Base-by-base conservation (phyloP, 2,329 filamentous ascomycete species). In the Zymoseptoria ardabiliae region DNA sequence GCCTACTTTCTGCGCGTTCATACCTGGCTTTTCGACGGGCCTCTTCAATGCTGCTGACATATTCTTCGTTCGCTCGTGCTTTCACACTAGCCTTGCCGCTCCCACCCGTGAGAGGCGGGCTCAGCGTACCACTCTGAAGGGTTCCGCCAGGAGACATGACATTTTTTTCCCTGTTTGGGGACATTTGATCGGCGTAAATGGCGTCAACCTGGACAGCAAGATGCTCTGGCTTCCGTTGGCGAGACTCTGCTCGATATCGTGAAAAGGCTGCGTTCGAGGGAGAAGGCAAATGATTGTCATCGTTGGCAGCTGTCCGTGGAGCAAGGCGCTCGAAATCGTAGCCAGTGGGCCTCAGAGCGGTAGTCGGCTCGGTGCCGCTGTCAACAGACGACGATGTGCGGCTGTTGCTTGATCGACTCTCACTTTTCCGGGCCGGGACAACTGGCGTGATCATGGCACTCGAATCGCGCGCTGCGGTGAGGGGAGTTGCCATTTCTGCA, bases 41-140 rank as follows among this genome's bases (percentile, higher is more conserved):
- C 55, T 90, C 83, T 35, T 96, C 91, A 1, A 96, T 76, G 70
- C 90, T 94, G 74, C 86, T 90, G 64, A 96, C 92, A 70, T 94
- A 95, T 63, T 92, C 86, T 66, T 95, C 89, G 41, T 90, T 82
- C 64, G 85, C 90, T 62, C 85, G 83, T 49, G 81, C 82, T 66
- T 83, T 86, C 10, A 81, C 77, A 61, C 82, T 83, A 10, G n/a
- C 56, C 50, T 74, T 75, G 20, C 83, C 77, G 66, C 83, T 86
- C 56, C 80, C 76, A 48, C 72, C 78, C 22, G 69, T 70, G 5
- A 68, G 56, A 11, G 66, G 63, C 3, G 69, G 68, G 56, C 79
- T 80, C 59, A 63, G 50, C 8, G 79, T 76, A 19, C 76, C 76
- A 23, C 58, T 78, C 75, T 56, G 81, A 56, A 54, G 61, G 2